phyloP scores from a whole-genome alignment of 768 basidiomycete genomes.

The Paxillus rubicundulus region DNA sequence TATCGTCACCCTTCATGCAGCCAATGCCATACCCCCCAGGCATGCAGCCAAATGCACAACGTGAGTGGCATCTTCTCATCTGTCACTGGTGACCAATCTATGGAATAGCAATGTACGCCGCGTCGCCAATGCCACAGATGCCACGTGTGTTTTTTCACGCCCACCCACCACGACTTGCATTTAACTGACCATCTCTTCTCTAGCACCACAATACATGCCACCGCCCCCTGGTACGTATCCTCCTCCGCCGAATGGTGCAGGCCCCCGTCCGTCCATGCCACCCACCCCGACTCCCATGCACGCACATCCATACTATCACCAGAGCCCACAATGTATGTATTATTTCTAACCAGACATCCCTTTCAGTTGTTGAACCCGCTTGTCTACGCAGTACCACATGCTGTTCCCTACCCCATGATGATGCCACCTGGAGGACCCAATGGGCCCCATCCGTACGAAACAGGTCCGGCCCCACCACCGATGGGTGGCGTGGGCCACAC shows the following conservation, averaged over 20 bases:
- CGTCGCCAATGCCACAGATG: conserved; percentile 84
- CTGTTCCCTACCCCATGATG: conserved; percentile 90
- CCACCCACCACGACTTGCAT: not conserved
- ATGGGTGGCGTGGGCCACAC: conserved; percentile 74
- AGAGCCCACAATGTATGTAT: conserved; percentile 78
- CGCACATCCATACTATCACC: conserved; percentile 85
- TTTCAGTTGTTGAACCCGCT: conserved; percentile 27
- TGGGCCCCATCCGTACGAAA: conserved; percentile 71
- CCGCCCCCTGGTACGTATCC: conserved; percentile 77
- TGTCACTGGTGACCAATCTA: conserved; percentile 4
- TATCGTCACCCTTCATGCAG: conserved; percentile 80
- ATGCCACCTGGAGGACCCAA: conserved; percentile 66
- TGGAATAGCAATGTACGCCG: conserved; percentile 69
- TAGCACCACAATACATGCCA: conserved; percentile 77
- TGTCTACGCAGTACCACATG: conserved; percentile 66
- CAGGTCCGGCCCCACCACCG: conserved; percentile 62
- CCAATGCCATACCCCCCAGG: conserved; percentile 79
- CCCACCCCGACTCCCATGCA: conserved; percentile 86
- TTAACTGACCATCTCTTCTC: conserved; percentile 6
- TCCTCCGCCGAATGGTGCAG: conserved; percentile 73
- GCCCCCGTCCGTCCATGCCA: conserved; percentile 85
- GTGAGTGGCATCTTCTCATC: conserved; percentile 10
- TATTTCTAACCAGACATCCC: conserved; percentile 16
- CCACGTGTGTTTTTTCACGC: conserved; percentile 57
- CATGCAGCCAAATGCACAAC: conserved; percentile 75